Evolutionary conservation across 2,329 filamentous ascomycete genomes (phyloP).

Genomic region (Venturia pyrina): DNA sequence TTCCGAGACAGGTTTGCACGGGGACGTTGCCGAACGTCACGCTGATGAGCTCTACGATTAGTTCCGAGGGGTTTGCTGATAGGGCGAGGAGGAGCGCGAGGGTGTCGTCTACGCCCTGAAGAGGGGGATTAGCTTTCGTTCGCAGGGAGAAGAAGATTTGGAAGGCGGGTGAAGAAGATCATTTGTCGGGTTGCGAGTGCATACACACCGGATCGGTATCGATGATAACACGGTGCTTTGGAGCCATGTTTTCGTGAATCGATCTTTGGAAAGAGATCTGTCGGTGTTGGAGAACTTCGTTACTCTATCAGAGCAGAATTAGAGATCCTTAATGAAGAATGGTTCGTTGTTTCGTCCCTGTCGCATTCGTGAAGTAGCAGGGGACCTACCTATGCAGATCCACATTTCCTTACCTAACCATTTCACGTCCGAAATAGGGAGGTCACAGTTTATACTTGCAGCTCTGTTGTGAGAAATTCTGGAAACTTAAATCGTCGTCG

Average conservation of each 20-base stretch:
- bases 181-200: not conserved
- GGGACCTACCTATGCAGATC: not conserved
- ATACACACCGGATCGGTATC: slow-evolving; percentile 77
- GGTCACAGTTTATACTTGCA: not conserved
- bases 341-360: not conserved
- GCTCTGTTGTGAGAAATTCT: not conserved
- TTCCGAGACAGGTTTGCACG: slow-evolving; percentile 75
- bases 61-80: slow-evolving; percentile 68
- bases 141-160: not conserved
- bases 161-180: not conserved
- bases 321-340: not conserved
- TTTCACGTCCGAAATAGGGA: not conserved
- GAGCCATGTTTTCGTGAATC: slow-evolving; percentile 24
- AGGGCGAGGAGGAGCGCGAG: slow-evolving; percentile 81
- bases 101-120: slow-evolving; percentile 77
- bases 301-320: not conserved
- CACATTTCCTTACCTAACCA: not conserved
- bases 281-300: not conserved
- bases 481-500: not conserved
- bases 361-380: not conserved
- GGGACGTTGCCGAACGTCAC: slow-evolving; percentile 92
- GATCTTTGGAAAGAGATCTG: too few species aligned
- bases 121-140: not conserved
- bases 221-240: slow-evolving; percentile 63
- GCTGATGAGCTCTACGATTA: slow-evolving; percentile 77